Evolutionary conservation across 768 basidiomycete genomes (phyloP).

Genomic region (Hypholoma fasciculare): DNA sequence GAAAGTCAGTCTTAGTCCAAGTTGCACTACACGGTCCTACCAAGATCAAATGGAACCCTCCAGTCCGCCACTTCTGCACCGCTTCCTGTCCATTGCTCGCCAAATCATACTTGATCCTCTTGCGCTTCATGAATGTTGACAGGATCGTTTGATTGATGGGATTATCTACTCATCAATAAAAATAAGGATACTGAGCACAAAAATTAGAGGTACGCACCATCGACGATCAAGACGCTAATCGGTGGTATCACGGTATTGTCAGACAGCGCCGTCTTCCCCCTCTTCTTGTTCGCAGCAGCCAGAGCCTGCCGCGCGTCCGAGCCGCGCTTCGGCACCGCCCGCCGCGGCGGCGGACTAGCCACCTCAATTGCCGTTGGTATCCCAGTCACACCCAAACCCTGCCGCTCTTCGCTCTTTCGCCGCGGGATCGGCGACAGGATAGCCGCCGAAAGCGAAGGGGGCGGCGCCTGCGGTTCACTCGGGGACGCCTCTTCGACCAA

Average conservation of each 20-base stretch:
- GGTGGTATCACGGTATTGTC: slow-evolving; percentile 88
- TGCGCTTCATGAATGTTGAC: slow-evolving; percentile 95
- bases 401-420: slow-evolving; percentile 13
- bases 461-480: background rate
- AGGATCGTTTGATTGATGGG: slow-evolving; percentile 98
- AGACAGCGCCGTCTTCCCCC: slow-evolving; percentile 45
- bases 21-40: slow-evolving; percentile 44
- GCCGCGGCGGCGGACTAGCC: background rate
- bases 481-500: slow-evolving; percentile 5
- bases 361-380: background rate
- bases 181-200: slow-evolving; percentile 5
- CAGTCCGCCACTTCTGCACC: slow-evolving; percentile 91
- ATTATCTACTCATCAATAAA: slow-evolving; percentile 66
- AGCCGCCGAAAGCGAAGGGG: slow-evolving; percentile 7
- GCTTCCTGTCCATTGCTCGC: slow-evolving; percentile 96
- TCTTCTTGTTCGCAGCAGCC: slow-evolving; percentile 33
- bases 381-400: slow-evolving; percentile 3
- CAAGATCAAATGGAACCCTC: slow-evolving; percentile 93
- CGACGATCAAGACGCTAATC: slow-evolving; percentile 96
- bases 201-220: slow-evolving; percentile 60
- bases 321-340: slow-evolving; percentile 20
- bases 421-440: slow-evolving; percentile 14
- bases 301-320: slow-evolving; percentile 23
- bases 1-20: slow-evolving; percentile 1
- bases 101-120: slow-evolving; percentile 92